A percentile compares a stretch with the other conserved stretches of the same genome.
Evolutionary conservation across 169 alveolate species (phyloP).

Genomic region (Babesia ovata): DNA sequence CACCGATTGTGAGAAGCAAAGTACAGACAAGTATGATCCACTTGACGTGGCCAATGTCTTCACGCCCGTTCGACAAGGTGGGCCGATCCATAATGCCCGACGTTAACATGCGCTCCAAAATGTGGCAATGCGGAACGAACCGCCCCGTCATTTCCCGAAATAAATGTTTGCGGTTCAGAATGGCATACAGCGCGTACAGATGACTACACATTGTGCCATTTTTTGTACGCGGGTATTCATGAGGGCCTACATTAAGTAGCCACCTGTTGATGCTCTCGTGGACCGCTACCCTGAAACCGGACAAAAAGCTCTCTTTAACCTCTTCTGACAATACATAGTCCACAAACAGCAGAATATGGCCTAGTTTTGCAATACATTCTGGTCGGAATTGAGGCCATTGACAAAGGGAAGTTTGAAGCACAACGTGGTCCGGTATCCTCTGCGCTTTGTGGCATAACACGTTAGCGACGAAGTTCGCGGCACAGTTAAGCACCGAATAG

Average conservation of each 20-base stretch:
- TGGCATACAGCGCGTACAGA: conserved; percentile 2
- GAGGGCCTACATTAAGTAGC: background rate
- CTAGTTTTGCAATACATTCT: conserved; percentile 10
- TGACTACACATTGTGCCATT: background rate
- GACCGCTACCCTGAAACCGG: conserved; percentile 16
- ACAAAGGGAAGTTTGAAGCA: conserved; percentile 16
- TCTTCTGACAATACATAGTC: conserved; percentile 5
- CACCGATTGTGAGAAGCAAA: background rate
- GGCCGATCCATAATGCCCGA: background rate
- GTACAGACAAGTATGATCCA: conserved; percentile 1
- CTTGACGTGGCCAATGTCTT: background rate
- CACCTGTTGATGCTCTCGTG: conserved; percentile 32
- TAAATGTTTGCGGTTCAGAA: conserved; percentile 9
- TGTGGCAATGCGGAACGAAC: conserved; percentile 9
- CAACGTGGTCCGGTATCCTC: conserved; percentile 6
- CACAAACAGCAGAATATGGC: background rate
- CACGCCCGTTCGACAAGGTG: background rate
- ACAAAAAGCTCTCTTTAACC: background rate
- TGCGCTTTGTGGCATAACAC: conserved; percentile 1
- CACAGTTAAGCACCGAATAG: background rate
- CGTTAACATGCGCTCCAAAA: conserved; percentile 14
- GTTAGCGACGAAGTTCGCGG: conserved; percentile 21
- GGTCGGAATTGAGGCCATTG: conserved; percentile 39
- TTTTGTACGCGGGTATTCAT: background rate
- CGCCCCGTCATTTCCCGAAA: background rate